Base-by-base conservation (phyloP, 148 eudicot genomes). In the Pharnaceum exiguum region DNA sequence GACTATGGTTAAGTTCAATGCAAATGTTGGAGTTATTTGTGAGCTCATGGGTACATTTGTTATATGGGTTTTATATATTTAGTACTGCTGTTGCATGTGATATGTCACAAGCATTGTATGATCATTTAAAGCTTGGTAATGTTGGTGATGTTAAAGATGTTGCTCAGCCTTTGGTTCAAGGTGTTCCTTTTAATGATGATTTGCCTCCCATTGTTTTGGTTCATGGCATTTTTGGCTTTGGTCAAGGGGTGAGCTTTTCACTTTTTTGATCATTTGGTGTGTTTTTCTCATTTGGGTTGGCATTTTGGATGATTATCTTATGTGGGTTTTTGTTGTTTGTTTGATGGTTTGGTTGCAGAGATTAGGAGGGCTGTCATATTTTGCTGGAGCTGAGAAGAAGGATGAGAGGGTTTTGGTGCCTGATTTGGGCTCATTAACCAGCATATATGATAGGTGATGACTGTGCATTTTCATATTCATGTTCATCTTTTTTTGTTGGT, bases 351-450 rank as follows among this genome's bases (percentile, higher is more conserved):
- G 9, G 52, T 10, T 67, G 28, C 78, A 91, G 97, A 87, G 76
- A 74, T 70, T 91, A 57, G 94, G 96, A 23, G 90, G 90, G 23
- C 62, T 91, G 26, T 85, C 96, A 0, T 87, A 91, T 71, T 91
- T 91, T 59, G 97, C 82, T 16, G 97, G 97, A 17, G 97, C 96
- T 6, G 97, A 91, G 79, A 91, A 81, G 77, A 91, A 82, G 73
- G 94, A 91, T 74, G 96, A 84, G 32, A 82, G 90, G 62, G 97
- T 87, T 81, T 67, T 91, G 33, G 97, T 91, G 59, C 96, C 96
- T 25, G 96, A 91, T 87, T 82, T 91, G 57, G 96, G 97, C 39
- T 85, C 97, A 48, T 68, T 91, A 44, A 87, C 95, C 5, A 90
- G 97, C 67, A 66, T 90, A 46, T 82, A 90, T 70, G 97, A 90